Base-by-base conservation (phyloP, 2,329 filamentous ascomycete genomes). In the Ascochyta lentis region DNA sequence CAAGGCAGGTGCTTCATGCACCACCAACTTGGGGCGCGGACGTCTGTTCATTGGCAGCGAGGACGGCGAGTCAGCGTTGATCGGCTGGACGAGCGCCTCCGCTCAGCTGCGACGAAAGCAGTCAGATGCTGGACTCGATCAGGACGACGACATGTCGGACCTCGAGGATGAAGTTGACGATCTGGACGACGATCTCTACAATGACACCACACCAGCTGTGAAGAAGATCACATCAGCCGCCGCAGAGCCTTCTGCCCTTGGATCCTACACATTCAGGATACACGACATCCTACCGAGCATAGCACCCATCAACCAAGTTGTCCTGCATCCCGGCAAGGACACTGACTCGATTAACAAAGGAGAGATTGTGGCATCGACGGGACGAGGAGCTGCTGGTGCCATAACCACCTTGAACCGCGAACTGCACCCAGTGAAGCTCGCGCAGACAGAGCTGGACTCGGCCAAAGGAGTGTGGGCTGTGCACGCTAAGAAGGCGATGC, bases 1-100 rank as follows among this genome's bases (percentile, higher is more conserved):
- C 54, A 83, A 83, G 44, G 82, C 83, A 38, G 79, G 83, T 22
- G 84, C 88, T 24, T 89, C 91, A 1, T 92, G 90, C 58, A 83
- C 91, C 2, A 86, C 87, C 23, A 85, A 82, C 49, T 73, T 98
- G 3, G 85, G 86, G 4, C 85, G 86, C 49, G 86, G 88, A 10
- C 82, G 83, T 16, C 72, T 98, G 29, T 99, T 99, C 70, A 77
- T 96, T 23, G 95, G 94, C 12, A 96, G 91, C 67, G 91, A 96
- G 69, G 85, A 89, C 51, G 84, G 87, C 8, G 91, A 98, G 64
- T 96, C 94, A 0, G 74, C 91, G 1, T 82, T 99, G 4, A 73
- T 99, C 24, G 89, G 90, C 22, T 97, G 92, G 89, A 86, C 85
- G 34, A 69, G 68, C 59, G 89, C 88, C 63, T 83, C 87, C 49